Base-by-base conservation (phyloP, 129 eudicot species). In the Chrysanthemum seticuspe region DNA sequence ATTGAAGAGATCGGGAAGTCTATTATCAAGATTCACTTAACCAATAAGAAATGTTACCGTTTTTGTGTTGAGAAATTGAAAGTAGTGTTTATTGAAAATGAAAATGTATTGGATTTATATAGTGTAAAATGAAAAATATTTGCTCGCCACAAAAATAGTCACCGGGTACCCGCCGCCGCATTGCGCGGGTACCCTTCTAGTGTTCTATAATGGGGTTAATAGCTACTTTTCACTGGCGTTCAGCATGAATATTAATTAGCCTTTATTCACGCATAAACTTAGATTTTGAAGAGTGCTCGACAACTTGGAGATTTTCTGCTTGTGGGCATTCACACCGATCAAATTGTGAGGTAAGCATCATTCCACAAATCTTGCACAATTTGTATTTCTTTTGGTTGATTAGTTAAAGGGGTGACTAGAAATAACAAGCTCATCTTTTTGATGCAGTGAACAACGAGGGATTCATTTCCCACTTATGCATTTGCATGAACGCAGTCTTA, bases 341-440 rank as follows among this genome's bases (percentile, higher is more conserved):
- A 77, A 53, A 77, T 87, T 50, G 91, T 92, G 68, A 87, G 98
- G 98, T 91, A 77, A 76, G 45, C 56, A 54, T 1, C n/a, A 19
- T 12, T 31, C 65, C 6, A 53, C 54, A 12, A 3, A 65, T 56
- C 21, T 29, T 10, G n/a, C 31, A 49, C 18, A 4, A 7, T 64
- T 4, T 54, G 13, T 25, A 8, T 73, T 51, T 45, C 6, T 25
- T 60, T 9, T 54, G 31, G 65, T 13, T 56, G 74, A 25, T 29
- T 31, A 25, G 34, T 70, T 18, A 16, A 36, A n/a, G 36, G 19
- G n/a, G 47, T 56, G 5, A 18, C 5, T 72, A 14, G 12, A 57
- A 72, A 31, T 57, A 34, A 74, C 70, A 15, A 57, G 49, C 23
- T 69, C 36, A 59, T 56, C 19, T 74, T 16, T 58, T 31, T 51